phyloP scores from a whole-genome alignment of 2,329 filamentous ascomycete species.

The Pezicula neosporulosa region DNA sequence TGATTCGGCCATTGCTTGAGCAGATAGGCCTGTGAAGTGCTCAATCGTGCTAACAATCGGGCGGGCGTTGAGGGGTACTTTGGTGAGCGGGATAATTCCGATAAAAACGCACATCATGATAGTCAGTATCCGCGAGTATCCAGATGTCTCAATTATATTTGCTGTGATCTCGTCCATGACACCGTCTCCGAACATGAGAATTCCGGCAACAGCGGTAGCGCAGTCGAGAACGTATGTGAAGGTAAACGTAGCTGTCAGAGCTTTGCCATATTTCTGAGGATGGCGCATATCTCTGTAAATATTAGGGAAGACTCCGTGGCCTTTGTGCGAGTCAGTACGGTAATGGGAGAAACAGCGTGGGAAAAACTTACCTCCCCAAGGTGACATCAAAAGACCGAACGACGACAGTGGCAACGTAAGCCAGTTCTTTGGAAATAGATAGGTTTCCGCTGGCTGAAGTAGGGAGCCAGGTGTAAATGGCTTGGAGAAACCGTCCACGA shows the following conservation, averaged over 20 bases:
- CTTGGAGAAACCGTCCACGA: conserved; percentile 85
- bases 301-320: conserved; percentile 78
- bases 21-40: conserved; percentile 66
- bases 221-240: conserved; percentile 86
- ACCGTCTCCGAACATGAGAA: conserved; percentile 92
- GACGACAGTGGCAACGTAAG: conserved; percentile 77
- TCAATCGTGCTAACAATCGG: conserved; percentile 86
- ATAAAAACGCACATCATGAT: conserved; percentile 82
- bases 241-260: conserved; percentile 75
- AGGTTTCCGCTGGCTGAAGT: conserved; percentile 72
- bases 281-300: conserved; percentile 75
- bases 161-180: conserved; percentile 86
- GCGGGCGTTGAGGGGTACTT: conserved; percentile 85
- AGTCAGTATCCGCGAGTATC: conserved; percentile 73
- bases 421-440: conserved; percentile 84
- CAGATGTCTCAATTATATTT: conserved; percentile 73
- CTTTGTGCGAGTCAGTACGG: background rate
- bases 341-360: too few species aligned
- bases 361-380: conserved; percentile 57
- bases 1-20: conserved; percentile 38
- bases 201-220: conserved; percentile 76
- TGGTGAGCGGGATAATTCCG: conserved; percentile 90
- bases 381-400: conserved; percentile 85
- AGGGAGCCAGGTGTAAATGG: conserved; percentile 77
- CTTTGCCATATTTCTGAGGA: conserved; percentile 65